These are phyloP conservation scores for Echria macrotheca DNA, from an alignment of 495 filamentous ascomycete genomes.

Conservation along the genomic window DNA sequence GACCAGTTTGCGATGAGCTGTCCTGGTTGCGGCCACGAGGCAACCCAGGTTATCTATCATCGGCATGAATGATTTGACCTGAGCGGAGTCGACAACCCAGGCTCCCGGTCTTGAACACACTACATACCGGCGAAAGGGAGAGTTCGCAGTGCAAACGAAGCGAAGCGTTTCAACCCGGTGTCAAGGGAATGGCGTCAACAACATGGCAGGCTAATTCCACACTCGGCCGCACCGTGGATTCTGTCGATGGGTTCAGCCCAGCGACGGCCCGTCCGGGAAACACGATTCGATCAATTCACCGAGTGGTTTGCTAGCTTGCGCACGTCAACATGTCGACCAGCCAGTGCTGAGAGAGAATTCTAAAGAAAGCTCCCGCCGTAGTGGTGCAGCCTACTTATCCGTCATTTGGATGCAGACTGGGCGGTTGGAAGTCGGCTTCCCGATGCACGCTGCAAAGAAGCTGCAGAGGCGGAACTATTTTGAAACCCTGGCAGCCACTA, in stretches of 20 bases:
- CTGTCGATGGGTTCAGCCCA: neutral
- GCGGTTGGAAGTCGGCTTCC: constrained; percentile 22
- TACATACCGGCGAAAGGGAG: neutral
- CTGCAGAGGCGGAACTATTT: constrained; percentile 18
- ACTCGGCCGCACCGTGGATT: neutral
- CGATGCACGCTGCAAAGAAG: constrained; percentile 13
- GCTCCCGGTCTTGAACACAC: constrained; percentile 5
- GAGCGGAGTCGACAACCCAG: constrained; percentile 7
- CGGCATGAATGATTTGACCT: constrained; percentile 18
- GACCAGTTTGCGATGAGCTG: constrained; percentile 1
- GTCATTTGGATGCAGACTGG: constrained; percentile 8
- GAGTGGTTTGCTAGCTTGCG: neutral
- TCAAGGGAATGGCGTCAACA: neutral
- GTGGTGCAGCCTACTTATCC: constrained; percentile 8
- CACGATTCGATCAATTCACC: constrained; percentile 4
- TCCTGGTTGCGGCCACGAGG: constrained; percentile 6
- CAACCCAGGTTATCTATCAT: constrained; percentile 7
- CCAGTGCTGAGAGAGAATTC: too few species aligned
- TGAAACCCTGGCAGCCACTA: constrained; percentile 6
- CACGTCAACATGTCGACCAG: neutral
- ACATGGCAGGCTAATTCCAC: constrained; percentile 1
- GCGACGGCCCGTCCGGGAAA: neutral
- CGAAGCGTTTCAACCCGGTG: constrained; percentile 8
- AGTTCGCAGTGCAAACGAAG: neutral
- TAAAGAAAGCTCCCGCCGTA: constrained; percentile 20